Conservation (phyloP, 306 rosid species). For the Citrullus amarus region DNA sequence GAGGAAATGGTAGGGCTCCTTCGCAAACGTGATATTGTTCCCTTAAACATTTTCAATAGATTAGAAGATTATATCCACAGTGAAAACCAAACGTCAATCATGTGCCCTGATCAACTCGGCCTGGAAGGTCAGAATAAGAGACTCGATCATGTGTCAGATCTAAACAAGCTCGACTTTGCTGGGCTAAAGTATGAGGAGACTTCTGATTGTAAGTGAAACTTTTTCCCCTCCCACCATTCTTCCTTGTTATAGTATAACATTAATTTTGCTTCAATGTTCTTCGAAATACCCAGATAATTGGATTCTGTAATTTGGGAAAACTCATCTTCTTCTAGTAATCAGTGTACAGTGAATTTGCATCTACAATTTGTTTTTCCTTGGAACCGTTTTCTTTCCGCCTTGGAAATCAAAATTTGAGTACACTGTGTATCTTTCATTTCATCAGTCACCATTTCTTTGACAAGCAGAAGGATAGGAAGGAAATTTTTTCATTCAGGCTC, state of each 20-base stretch:
- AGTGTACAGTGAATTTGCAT: not conserved
- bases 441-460: not conserved
- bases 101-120: conserved; percentile 17
- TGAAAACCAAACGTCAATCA: conserved; percentile 15
- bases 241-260: not conserved
- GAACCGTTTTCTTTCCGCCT: not conserved
- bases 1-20: conserved; percentile 29
- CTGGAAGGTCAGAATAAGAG: conserved; percentile 10
- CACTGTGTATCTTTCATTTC: not conserved
- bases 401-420: not conserved
- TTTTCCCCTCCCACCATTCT: not conserved
- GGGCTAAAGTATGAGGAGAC: not conserved
- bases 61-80: conserved; percentile 19
- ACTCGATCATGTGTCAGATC: not conserved
- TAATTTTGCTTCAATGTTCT: not conserved
- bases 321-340: not conserved
- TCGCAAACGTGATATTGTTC: conserved; percentile 14
- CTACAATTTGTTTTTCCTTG: not conserved
- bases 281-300: not conserved
- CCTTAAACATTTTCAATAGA: conserved; percentile 15
- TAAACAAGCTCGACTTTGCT: not conserved
- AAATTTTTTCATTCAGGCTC: not conserved
- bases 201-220: not conserved
- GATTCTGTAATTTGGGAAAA: not conserved
- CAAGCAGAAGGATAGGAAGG: not conserved